These are phyloP conservation scores for Biscutella laevigata DNA, from an alignment of 441 rosid species.

Conservation along the genomic window DNA sequence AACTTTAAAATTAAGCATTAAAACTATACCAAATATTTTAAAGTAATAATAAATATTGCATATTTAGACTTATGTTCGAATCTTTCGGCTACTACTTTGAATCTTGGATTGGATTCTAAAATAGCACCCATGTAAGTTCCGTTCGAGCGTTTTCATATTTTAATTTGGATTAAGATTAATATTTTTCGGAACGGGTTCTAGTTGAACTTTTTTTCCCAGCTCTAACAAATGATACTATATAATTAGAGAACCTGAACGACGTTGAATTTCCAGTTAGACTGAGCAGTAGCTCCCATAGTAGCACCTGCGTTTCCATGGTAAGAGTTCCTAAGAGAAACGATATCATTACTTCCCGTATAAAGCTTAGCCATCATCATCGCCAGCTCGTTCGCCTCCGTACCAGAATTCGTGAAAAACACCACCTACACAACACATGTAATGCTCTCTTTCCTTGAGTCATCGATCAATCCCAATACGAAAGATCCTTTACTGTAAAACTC, in stretches of 20 bases:
- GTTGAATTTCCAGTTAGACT: constrained; percentile 67
- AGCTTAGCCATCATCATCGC: constrained; percentile 90
- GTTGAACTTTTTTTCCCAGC: too few species aligned
- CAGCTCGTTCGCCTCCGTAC: constrained; percentile 90
- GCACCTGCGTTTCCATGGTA: constrained; percentile 88
- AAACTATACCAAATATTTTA: too few species aligned
- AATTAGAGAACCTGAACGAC: constrained; percentile 78
- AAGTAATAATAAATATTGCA: too few species aligned
- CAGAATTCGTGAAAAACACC: constrained; percentile 83
- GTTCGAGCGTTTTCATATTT: too few species aligned
- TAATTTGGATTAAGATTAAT: too few species aligned
- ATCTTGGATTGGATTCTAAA: too few species aligned
- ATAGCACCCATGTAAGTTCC: too few species aligned
- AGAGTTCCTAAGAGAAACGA: constrained; percentile 72
- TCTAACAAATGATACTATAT: too few species aligned
- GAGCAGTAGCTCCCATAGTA: constrained; percentile 90
- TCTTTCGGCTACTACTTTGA: too few species aligned
- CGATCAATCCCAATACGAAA: neutral
- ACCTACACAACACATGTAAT: constrained; percentile 39
- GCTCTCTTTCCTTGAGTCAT: neutral
- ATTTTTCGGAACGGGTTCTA: too few species aligned
- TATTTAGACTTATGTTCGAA: too few species aligned
- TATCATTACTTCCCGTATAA: constrained; percentile 71
- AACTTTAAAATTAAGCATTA: too few species aligned
- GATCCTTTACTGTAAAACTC: neutral